Evolutionary conservation across 192 early-diverging fungal species (phyloP), one percentile per base, ranked within the genome.

Genomic region (Geranomyces michiganensis): DNA sequence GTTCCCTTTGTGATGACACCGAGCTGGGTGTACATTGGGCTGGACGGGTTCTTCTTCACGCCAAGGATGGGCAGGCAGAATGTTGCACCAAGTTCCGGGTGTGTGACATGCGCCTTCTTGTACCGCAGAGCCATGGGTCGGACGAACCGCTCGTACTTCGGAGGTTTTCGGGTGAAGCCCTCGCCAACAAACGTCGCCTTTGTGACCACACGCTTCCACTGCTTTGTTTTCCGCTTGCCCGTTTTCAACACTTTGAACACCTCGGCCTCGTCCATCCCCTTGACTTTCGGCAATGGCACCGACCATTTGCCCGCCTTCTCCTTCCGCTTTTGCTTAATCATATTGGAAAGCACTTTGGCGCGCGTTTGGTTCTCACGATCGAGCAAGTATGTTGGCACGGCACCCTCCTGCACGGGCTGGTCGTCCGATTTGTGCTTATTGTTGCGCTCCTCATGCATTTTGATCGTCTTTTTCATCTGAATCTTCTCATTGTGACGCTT

Each of bases 281-380:
- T 93, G 29, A 99, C 97, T 83, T 96, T 96, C 69, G 97, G 97
- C 76, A 99, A 75, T 26, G 97, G 97, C 15, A 99, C 97, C 44
- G 85, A 82, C 96, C 95, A 78, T 80, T 98, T 98, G 32, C 94
- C 96, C 21, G 96, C 96, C 87, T 97, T 97, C 82, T 99, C 97
- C 88, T 97, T 99, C 65, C 97, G 89, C 89, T 99, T 99, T 80
- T 99, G 97, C 88, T 99, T 99, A 74, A 99, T 92, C 94, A 96
- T 96, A 85, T 99, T 99, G 78, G 91, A 93, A 67, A 99, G 81
- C 58, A 99, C 91, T 85, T 99, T 99, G 68, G 97, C 97, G 53
- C 92, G 81, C 76, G 95, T 89, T 80, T 99, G 91, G 69, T 93
- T 94, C 87, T 97, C 95, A 88, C 97, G 94, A 81, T 99, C 97